Percentiles rank a stretch among this genome's conserved stretches.
phyloP scores from a whole-genome alignment of 1,284 basidiomycete genomes.

The Leccinum holopus region DNA sequence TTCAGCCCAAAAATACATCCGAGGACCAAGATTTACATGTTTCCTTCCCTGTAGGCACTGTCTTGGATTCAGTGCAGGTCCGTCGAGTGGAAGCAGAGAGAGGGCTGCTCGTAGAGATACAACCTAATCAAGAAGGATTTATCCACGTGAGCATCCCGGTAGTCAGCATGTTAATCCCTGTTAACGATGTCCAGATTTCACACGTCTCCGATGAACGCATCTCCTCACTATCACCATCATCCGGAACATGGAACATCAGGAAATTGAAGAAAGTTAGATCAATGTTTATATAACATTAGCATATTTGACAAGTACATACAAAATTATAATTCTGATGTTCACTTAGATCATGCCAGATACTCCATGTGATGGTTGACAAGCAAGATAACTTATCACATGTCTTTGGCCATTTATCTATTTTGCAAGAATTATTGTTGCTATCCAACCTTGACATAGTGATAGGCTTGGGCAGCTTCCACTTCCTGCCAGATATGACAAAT shows the following conservation, averaged over 20 bases:
- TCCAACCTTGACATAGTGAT: too few relatives aligned
- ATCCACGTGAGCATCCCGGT: slow-evolving; percentile 66
- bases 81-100: slow-evolving; percentile 76
- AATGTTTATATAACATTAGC: too few relatives aligned
- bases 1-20: slow-evolving; percentile 41
- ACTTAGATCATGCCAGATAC: too few relatives aligned
- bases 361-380: too few relatives aligned
- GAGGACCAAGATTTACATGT: slow-evolving; percentile 44
- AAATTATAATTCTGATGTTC: too few relatives aligned
- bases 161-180: background rate
- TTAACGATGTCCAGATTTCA: slow-evolving; percentile 67
- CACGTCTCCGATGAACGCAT: slow-evolving; percentile 92
- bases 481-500: too few relatives aligned
- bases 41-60: slow-evolving; percentile 71
- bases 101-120: slow-evolving; percentile 72
- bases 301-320: too few relatives aligned
- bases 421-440: too few relatives aligned
- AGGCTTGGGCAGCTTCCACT: too few relatives aligned
- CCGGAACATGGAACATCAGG: slow-evolving; percentile 69
- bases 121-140: slow-evolving; percentile 71
- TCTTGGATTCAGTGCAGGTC: slow-evolving; percentile 73
- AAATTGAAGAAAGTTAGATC: too few relatives aligned
- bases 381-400: too few relatives aligned
- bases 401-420: too few relatives aligned
- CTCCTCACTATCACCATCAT: slow-evolving; percentile 64